Conservation (phyloP, 306 rosid species). For the Echinosophora koreensis region DNA sequence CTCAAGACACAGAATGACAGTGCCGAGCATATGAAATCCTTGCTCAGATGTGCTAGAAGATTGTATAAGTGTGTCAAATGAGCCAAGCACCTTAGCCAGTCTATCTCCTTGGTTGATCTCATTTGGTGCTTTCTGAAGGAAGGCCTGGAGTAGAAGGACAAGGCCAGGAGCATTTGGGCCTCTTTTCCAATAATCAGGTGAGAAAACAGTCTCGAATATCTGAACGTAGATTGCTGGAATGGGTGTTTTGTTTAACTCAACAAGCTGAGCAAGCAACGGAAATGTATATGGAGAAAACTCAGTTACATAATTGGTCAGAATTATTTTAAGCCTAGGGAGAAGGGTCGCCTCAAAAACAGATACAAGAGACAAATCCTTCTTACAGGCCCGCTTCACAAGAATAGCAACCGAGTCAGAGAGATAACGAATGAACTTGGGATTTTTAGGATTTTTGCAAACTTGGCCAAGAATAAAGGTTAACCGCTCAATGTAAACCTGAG, state of each 20-base stretch:
- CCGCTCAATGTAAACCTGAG: conserved; percentile 68
- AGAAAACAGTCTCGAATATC: conserved; percentile 81
- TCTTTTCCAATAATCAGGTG: conserved; percentile 90
- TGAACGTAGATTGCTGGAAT: conserved; percentile 81
- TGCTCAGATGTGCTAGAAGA: conserved; percentile 75
- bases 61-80: conserved; percentile 80
- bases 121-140: conserved; percentile 92
- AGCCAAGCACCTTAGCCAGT: conserved; percentile 82
- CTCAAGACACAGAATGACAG: conserved; percentile 85
- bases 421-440: conserved; percentile 91
- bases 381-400: conserved; percentile 88
- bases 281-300: conserved; percentile 97
- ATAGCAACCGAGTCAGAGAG: conserved; percentile 92
- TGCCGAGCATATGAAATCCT: conserved; percentile 95
- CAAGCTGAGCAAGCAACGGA: conserved; percentile 92
- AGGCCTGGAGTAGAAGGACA: conserved; percentile 96
- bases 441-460: conserved; percentile 93
- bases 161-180: conserved; percentile 93
- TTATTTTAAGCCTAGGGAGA: conserved; percentile 81
- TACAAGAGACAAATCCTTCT: conserved; percentile 71
- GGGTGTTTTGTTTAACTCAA: conserved; percentile 88
- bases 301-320: conserved; percentile 77
- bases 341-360: conserved; percentile 79
- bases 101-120: conserved; percentile 87
- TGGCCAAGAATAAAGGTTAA: conserved; percentile 73